phyloP scores from a whole-genome alignment of 2,329 filamentous ascomycete genomes.

The Colletotrichum brevisporum region DNA sequence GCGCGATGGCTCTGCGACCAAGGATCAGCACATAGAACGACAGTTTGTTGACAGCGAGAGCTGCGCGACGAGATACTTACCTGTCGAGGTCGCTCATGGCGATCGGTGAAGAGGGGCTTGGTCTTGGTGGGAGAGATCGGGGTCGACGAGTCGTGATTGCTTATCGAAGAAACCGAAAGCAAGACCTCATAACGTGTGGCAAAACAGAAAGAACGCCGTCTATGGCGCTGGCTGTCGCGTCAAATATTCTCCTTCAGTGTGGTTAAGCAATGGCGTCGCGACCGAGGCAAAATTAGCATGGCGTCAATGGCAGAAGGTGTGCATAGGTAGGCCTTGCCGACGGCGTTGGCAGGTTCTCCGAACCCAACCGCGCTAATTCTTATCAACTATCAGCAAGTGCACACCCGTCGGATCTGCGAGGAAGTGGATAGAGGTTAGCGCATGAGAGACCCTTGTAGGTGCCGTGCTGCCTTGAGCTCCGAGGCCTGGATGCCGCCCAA shows the following conservation, averaged over 20 bases:
- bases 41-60: not conserved
- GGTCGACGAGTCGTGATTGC: conserved; percentile 18
- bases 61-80: conserved; percentile 62
- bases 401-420: conserved; percentile 30
- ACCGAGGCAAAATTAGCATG: conserved; percentile 35
- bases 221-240: conserved; percentile 1
- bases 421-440: conserved; percentile 7
- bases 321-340: conserved; percentile 22
- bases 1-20: conserved; percentile 84
- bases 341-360: conserved; percentile 10
- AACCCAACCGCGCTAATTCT: conserved; percentile 30
- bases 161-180: not conserved
- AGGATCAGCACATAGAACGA: conserved; percentile 43
- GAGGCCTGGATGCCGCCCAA: too few relatives aligned
- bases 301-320: conserved; percentile 35
- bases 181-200: conserved; percentile 15
- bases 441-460: not conserved
- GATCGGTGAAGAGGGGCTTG: conserved; percentile 25
- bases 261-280: conserved; percentile 22
- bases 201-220: not conserved
- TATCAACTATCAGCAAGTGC: conserved; percentile 20
- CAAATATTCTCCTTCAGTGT: conserved; percentile 2
- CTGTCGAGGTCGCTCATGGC: conserved; percentile 94
- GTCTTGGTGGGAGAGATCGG: conserved; percentile 24
- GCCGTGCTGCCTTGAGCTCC: too few relatives aligned